Evolutionary conservation across 192 early-diverging fungal species (phyloP).

Genomic region (Coemansia sp.): DNA sequence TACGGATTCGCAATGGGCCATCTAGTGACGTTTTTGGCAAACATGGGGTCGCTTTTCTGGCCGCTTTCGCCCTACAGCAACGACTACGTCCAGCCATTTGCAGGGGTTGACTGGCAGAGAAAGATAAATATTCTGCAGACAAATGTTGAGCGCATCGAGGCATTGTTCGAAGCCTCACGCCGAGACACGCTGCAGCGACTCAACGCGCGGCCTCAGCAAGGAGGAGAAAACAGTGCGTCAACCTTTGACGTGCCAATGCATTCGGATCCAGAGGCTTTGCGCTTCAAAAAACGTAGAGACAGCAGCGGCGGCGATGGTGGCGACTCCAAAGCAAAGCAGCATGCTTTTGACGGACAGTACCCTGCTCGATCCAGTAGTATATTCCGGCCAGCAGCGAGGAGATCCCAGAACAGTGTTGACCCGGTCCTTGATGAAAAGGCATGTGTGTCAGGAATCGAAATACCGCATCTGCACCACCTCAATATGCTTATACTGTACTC

Average conservation of each 20-base stretch:
- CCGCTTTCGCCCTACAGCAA: slow-evolving; percentile 52
- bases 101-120: slow-evolving; percentile 23
- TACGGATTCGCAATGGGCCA: slow-evolving; percentile 57
- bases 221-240: background rate
- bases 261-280: background rate
- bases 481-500: slow-evolving; percentile 53
- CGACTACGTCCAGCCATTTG: slow-evolving; percentile 46
- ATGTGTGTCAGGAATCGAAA: slow-evolving; percentile 39
- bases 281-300: slow-evolving; percentile 1
- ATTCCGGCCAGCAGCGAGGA: background rate
- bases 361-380: background rate
- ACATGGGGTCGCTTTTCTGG: slow-evolving; percentile 49
- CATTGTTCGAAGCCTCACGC: slow-evolving; percentile 38
- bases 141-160: slow-evolving; percentile 48
- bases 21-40: slow-evolving; percentile 49
- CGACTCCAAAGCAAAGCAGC: background rate
- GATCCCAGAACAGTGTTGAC: background rate
- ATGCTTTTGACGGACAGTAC: background rate
- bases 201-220: slow-evolving; percentile 6
- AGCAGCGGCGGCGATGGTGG: background rate
- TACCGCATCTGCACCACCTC: slow-evolving; percentile 47
- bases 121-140: slow-evolving; percentile 36
- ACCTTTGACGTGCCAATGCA: background rate
- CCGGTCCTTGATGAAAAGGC: slow-evolving; percentile 28
- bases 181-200: slow-evolving; percentile 37